Conservation (phyloP, 2,329 filamentous ascomycete species). For the Rhexocercosporidium sp. region DNA sequence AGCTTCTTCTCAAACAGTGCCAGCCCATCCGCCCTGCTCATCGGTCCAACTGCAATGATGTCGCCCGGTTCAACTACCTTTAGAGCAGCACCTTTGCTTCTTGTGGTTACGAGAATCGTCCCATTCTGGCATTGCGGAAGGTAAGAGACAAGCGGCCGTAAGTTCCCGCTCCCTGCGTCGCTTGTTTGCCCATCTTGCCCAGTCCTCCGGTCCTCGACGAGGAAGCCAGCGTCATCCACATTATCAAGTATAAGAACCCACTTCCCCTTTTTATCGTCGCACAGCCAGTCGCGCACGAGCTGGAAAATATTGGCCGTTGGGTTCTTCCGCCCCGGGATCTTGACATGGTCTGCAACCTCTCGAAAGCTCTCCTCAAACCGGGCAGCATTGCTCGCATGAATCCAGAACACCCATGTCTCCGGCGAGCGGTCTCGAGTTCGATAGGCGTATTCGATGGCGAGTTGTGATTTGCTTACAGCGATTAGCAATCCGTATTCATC, state of each 20-base stretch:
- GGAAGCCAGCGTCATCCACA: slow-evolving; percentile 42
- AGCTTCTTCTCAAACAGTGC: too few species aligned
- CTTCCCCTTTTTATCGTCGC: too few species aligned
- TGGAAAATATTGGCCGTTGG: too few species aligned
- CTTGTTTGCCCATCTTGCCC: slow-evolving; percentile 22
- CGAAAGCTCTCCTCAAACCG: slow-evolving; percentile 45
- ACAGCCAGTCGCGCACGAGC: too few species aligned
- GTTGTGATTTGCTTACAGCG: slow-evolving; percentile 44
- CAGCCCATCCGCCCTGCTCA: too few species aligned
- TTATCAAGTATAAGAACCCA: too few species aligned
- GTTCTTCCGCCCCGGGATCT: slow-evolving; percentile 41
- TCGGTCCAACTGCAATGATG: too few species aligned
- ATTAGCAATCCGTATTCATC: slow-evolving; percentile 23
- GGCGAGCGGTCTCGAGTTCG: too few species aligned
- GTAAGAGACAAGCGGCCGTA: slow-evolving; percentile 28
- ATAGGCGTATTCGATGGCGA: slow-evolving; percentile 47
- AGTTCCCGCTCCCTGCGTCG: too few species aligned
- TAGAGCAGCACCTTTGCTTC: too few species aligned
- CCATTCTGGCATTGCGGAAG: slow-evolving; percentile 35
- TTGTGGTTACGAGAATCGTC: too few species aligned
- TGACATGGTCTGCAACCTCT: slow-evolving; percentile 42
- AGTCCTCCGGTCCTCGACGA: slow-evolving; percentile 24
- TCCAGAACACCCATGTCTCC: slow-evolving; percentile 47
- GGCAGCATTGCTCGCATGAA: slow-evolving; percentile 43
- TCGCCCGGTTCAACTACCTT: too few species aligned